Percentiles rank a stretch among this genome's conserved stretches.
Evolutionary conservation across 2,329 filamentous ascomycete species (phyloP).

Genomic region (Epichloe amarillans): DNA sequence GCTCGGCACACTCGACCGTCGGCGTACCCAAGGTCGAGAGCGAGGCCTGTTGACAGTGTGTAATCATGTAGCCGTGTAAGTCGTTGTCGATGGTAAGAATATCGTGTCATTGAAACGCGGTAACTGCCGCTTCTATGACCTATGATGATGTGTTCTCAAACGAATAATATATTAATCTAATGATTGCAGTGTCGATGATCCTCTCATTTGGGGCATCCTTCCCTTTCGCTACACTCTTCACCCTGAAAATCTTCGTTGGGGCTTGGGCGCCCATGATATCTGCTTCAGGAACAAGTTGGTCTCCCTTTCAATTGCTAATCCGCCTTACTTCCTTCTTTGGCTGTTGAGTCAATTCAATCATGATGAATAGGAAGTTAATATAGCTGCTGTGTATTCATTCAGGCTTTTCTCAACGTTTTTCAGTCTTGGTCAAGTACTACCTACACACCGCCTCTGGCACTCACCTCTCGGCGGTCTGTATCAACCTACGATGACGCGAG

Average conservation of each 20-base stretch:
- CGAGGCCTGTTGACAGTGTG: constrained; percentile 67
- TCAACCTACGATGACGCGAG: constrained; percentile 78
- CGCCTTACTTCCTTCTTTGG: background rate
- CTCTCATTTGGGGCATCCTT: constrained; percentile 81
- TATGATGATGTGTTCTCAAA: background rate
- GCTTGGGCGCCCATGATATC: constrained; percentile 85
- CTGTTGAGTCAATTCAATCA: background rate
- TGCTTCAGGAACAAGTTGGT: constrained; percentile 76
- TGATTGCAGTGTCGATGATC: constrained; percentile 67
- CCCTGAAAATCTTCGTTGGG: constrained; percentile 70
- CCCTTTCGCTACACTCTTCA: constrained; percentile 61
- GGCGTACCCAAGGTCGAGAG: constrained; percentile 50
- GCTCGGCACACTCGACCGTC: constrained; percentile 58
- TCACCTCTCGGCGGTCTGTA: constrained; percentile 74
- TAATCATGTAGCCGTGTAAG: constrained; percentile 28
- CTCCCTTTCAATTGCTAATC: background rate
- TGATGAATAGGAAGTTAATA: background rate
- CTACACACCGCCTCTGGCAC: constrained; percentile 70
- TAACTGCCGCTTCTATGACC: background rate
- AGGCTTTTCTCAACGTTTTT: constrained; percentile 70
- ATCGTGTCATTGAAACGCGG: no score
- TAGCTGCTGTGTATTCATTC: constrained; percentile 3
- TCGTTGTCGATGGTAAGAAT: background rate
- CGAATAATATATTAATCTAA: background rate
- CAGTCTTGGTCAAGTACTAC: constrained; percentile 75